Evolutionary conservation across 2,329 filamentous ascomycete species (phyloP).

Genomic region (Microdochium nivale): DNA sequence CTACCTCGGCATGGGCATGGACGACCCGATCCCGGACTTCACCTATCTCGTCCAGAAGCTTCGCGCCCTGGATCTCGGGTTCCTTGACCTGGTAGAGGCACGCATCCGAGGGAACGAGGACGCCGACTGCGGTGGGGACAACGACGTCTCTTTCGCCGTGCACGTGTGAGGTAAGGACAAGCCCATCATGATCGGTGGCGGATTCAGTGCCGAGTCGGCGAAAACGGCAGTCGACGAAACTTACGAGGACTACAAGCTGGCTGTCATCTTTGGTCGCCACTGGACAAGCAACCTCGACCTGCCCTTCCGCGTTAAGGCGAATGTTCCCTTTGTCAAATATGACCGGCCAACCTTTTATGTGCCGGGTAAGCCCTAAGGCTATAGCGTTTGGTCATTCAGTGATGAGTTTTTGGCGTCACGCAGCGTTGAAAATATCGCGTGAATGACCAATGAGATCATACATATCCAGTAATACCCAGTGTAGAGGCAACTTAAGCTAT

Average conservation of each 20-base stretch:
- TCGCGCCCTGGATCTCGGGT: slow-evolving; percentile 45
- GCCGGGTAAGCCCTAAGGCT: neutral
- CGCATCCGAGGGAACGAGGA: slow-evolving; percentile 36
- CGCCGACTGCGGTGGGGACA: slow-evolving; percentile 2
- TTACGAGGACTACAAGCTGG: slow-evolving; percentile 30
- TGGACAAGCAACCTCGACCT: slow-evolving; percentile 42
- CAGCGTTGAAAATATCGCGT: neutral
- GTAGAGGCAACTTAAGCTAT: too few species aligned
- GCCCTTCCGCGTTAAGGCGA: slow-evolving; percentile 31
- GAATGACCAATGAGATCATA: too few species aligned
- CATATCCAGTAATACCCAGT: too few species aligned
- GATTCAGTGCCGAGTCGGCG: slow-evolving; percentile 29
- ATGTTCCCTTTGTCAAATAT: slow-evolving; percentile 31
- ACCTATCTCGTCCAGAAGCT: slow-evolving; percentile 43
- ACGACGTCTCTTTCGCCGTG: slow-evolving; percentile 2
- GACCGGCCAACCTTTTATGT: slow-evolving; percentile 36
- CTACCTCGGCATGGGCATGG: slow-evolving; percentile 43
- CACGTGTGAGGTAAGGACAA: slow-evolving; percentile 11
- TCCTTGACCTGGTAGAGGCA: slow-evolving; percentile 53
- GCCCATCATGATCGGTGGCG: slow-evolving; percentile 39
- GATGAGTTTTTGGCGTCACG: neutral
- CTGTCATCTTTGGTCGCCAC: slow-evolving; percentile 36
- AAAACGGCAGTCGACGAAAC: slow-evolving; percentile 28
- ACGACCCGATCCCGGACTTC: slow-evolving; percentile 55
- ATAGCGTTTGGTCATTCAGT: neutral